These are phyloP conservation scores for Zygosaccharomyces sapae DNA, from an alignment of 1,139 yeast species.

Conservation along the genomic window DNA sequence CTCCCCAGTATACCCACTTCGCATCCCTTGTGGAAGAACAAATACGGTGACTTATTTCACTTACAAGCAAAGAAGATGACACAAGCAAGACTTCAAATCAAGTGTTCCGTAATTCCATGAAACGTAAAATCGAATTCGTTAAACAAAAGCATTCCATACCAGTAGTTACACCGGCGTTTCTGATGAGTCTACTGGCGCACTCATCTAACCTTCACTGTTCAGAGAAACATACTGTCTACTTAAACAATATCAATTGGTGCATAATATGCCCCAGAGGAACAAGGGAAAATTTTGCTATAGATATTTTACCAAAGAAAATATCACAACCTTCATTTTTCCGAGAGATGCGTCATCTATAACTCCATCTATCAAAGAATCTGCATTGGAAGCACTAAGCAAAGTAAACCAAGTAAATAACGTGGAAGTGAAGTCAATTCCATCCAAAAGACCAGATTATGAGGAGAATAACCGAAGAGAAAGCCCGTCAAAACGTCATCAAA, in stretches of 20 bases:
- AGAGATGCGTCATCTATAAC: neutral
- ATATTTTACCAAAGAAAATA: constrained; percentile 6
- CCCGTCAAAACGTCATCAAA: neutral
- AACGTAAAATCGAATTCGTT: constrained; percentile 43
- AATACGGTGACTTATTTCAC: constrained; percentile 29
- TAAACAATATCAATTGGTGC: constrained; percentile 35
- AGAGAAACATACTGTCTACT: constrained; percentile 10
- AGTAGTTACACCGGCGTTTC: constrained; percentile 33
- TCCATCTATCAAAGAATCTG: constrained; percentile 5
- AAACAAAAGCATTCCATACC: constrained; percentile 43
- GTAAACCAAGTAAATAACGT: neutral
- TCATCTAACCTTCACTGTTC: constrained; percentile 8
- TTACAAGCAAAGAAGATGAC: constrained; percentile 10
- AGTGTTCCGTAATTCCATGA: constrained; percentile 33
- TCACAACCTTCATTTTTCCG: constrained; percentile 1
- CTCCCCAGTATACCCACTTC: constrained; percentile 34
- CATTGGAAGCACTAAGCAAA: constrained; percentile 7
- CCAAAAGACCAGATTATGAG: neutral
- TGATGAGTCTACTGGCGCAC: constrained; percentile 27
- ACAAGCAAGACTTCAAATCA: constrained; percentile 16
- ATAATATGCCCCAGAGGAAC: constrained; percentile 32
- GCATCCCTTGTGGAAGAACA: constrained; percentile 32
- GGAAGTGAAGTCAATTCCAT: neutral
- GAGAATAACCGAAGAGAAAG: neutral
- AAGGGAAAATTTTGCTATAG: constrained; percentile 21